Base-by-base conservation (phyloP, 768 basidiomycete species). In the Termitomyces sp. region DNA sequence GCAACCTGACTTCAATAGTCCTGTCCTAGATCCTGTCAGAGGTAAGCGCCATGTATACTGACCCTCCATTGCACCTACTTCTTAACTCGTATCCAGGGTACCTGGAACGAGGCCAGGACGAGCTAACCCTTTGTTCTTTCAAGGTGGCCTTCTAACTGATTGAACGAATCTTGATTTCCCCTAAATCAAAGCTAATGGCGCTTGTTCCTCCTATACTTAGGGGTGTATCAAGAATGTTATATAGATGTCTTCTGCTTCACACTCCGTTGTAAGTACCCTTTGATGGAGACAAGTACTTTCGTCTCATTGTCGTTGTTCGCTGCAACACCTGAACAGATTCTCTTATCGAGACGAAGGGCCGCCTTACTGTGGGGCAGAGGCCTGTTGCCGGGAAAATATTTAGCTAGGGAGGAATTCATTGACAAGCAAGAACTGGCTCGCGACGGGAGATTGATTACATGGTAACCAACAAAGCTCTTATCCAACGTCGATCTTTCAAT, bases 251-350 rank as follows among this genome's bases (percentile, higher is more conserved):
- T 19, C n/a, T 10, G 7, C 26, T 46, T 17, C 23, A 30, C 21
- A 40, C n/a, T 28, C 6, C 9, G 26, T 28, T 17, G 14, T 5
- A 46, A 46, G 26, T n/a, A 30, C 45, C 4, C 17, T 30, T 50
- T n/a, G 5, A 45, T 54, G 53, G 44, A 41, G 12, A 11, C 15
- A 23, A 46, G 7, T 2, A 3, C 3, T 38, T 37, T 52, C 47
- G 62, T 69, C 6, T 58, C 63, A 1, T 64, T 79, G 5, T 76
- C 80, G 0, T 59, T 84, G 7, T 80, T 77, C 60, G 67, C 66
- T 8, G 83, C 82, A 40, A 82, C 80, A 10, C 64, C 68, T 14
- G 72, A 72, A 38, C 83, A 85, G 62, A 66, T 68, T 3, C 48
- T 68, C 2, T 75, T 73, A 56, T 71, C 78, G 23, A 72, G 79